Conservation (phyloP, 73 alveolate genomes). For the Paramecium biaurelia region DNA sequence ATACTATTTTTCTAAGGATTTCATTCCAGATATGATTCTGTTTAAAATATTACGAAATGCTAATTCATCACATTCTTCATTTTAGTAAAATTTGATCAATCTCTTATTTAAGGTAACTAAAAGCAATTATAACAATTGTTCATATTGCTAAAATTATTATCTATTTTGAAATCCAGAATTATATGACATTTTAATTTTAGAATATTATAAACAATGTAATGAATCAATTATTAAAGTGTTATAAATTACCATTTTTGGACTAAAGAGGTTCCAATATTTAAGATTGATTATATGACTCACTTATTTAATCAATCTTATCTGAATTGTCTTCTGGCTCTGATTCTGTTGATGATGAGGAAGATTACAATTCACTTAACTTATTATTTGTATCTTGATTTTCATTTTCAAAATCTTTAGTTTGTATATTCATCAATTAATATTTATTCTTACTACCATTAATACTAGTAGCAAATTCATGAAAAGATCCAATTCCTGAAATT, state of each 20-base stretch:
- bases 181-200: not conserved
- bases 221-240: not conserved
- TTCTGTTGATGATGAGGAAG: not conserved
- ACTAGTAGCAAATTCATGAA: not conserved
- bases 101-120: not conserved
- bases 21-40: conserved; percentile 6
- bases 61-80: conserved; percentile 20
- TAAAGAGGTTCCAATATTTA: not conserved
- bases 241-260: not conserved
- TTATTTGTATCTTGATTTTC: not conserved
- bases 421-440: not conserved
- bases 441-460: not conserved
- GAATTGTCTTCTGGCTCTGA: not conserved
- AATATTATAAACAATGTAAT: not conserved
- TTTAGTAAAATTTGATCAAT: not conserved
- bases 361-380: not conserved
- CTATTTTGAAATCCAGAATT: not conserved
- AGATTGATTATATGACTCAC: not conserved
- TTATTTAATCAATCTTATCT: not conserved
- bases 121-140: not conserved
- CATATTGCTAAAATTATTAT: not conserved
- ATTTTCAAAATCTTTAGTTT: not conserved
- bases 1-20: not conserved
- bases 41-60: not conserved
- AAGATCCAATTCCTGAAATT: not conserved